A percentile compares a stretch with the other conserved stretches of the same genome.
Conservation (phyloP, 805 yeast genomes). For the Sugiyamaella marilandica region DNA sequence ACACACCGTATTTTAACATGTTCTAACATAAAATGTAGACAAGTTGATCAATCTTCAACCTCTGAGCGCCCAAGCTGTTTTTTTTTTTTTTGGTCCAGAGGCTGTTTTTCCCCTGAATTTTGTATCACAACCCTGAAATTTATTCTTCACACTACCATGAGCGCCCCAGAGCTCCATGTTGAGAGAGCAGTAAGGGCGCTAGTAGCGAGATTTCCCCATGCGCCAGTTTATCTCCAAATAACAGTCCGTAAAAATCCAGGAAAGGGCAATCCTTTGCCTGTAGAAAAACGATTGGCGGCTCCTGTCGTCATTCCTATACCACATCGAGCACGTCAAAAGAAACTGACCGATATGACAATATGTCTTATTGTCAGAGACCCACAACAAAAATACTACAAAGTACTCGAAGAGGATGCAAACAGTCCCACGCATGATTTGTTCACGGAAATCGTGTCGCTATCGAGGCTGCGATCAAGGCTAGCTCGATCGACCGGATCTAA, state of each 20-base stretch:
- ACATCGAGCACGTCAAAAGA: constrained; percentile 16
- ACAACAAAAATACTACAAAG: constrained; percentile 48
- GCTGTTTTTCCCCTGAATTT: too few species aligned
- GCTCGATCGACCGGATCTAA: constrained; percentile 22
- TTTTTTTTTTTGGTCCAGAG: too few species aligned
- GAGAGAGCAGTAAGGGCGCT: constrained; percentile 17
- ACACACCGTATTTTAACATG: too few species aligned
- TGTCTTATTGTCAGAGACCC: constrained; percentile 70
- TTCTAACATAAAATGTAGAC: too few species aligned
- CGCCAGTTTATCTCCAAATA: constrained; percentile 19
- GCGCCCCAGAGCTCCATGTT: not conserved
- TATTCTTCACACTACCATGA: not conserved
- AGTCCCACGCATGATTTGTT: constrained; percentile 58
- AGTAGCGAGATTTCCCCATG: constrained; percentile 7
- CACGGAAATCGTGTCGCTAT: constrained; percentile 55
- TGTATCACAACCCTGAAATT: constrained; percentile 1
- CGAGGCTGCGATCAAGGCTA: constrained; percentile 45
- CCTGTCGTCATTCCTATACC: constrained; percentile 22
- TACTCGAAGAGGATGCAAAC: constrained; percentile 41
- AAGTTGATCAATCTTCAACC: too few species aligned
- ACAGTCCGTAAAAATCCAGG: constrained; percentile 11
- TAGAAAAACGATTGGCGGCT: constrained; percentile 6
- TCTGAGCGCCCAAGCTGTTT: too few species aligned
- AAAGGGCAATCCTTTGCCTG: constrained; percentile 2
- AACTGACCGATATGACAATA: constrained; percentile 16